Base-by-base conservation (phyloP, 176 grass and related monocot species). In the Areca catechu region DNA sequence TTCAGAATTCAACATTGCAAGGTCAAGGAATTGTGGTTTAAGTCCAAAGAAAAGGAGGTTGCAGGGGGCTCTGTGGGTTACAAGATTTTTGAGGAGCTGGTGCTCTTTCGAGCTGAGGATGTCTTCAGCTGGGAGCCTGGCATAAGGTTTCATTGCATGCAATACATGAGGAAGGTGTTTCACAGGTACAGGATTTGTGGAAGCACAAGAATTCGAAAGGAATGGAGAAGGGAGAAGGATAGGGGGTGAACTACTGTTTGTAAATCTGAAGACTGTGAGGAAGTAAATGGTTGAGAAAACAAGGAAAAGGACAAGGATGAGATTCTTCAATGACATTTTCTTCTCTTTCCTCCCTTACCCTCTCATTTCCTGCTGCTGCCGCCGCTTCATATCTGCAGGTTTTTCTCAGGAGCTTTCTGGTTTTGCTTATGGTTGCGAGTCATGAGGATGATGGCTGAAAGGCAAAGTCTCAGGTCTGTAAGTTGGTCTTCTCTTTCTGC, bases 21-120 rank as follows among this genome's bases (percentile, higher is more conserved):
- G 58, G 24, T 64, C 66, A 24, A 82, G 37, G 37, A 66, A 74
- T 47, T 82, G 79, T 1, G 47, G 49, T 19, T 67, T 66, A 20
- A 82, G 20, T 21, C 79, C 79, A 17, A 82, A 82, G 22, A 82
- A 71, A 24, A 82, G 79, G 54, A 82, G 29, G 55, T 71, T 82
- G 16, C 79, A 76, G n/a, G 79, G 72, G 17, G 60, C 66, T 23
- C 18, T 82, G 9, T 23, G 66, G 20, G 72, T 48, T 50, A 82
- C 49, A 10, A 82, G 53, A 48, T 61, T 65, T 19, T 51, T 48
- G 53, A 82, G 73, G 14, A 71, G 63, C 18, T 16, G 62, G 48
- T 60, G 70, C 65, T 82, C 79, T 65, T 82, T 82, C 4, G 54
- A 22, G 28, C 72, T 66, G 34, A 82, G 43, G 24, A 49, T 20